Base-by-base conservation (phyloP, 129 eudicot species). In the Tanacetum coccineum region DNA sequence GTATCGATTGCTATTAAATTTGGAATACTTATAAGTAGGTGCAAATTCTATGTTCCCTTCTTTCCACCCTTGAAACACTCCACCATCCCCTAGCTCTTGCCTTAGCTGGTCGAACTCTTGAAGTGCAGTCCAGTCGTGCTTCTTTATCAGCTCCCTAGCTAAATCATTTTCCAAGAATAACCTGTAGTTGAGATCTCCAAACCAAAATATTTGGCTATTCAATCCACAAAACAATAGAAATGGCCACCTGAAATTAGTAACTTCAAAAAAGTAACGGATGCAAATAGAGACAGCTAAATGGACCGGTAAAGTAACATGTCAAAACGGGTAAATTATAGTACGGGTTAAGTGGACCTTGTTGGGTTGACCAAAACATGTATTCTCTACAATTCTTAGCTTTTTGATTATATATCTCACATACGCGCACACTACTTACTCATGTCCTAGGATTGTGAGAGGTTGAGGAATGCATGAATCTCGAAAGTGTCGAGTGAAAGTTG, bases 121-220 rank as follows among this genome's bases (percentile, higher is more conserved):
- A 74, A 91, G 79, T 55, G 85, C 90, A 20, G 64, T 79, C 94
- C 94, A 91, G 36, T 91, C 84, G 40, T 80, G 78, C 61, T 78
- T 78, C 67, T 70, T 85, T 77, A 91, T 85, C 48, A 91, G 83
- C 78, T 81, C 74, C 79, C 95, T 85, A 22, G 97, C 97, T 66
- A 79, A 45, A 59, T 81, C 69, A 62, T 91, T 87, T 72, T 85
- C 80, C 75, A 86, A 75, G 77, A 60, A 83, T 70, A 91, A 67
- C 70, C 96, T 88, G 75, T 91, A 91, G 79, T 87, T 91, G 66
- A 91, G 97, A 80, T 91, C 96, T 65, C 97, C 97, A 64, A 87
- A 91, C 97, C 95, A 87, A 73, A 91, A 91, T 81, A 91, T 87
- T 79, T 68, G 86, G 76, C 97, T 87, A 94, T 83, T 68, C 42